These are phyloP conservation scores for Monosporascus sp. DNA, from an alignment of 2,329 filamentous ascomycete species.

Conservation along the genomic window DNA sequence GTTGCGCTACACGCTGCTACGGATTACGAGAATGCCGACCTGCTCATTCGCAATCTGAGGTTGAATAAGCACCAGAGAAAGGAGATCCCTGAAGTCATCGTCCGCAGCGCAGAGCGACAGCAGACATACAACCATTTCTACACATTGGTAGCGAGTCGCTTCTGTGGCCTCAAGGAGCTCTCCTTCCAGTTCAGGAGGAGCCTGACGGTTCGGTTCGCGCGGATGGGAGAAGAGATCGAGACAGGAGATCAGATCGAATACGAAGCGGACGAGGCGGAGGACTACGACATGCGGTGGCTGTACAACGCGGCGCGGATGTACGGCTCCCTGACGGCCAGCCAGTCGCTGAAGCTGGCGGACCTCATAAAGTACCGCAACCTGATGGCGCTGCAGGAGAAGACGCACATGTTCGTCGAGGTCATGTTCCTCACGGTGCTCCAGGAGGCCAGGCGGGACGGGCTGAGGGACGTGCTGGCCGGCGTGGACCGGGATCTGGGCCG, in stretches of 20 bases:
- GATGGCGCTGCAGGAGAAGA: slow-evolving; percentile 69
- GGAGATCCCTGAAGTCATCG: slow-evolving; percentile 81
- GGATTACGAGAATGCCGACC: slow-evolving; percentile 78
- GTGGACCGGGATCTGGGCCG: slow-evolving; percentile 64
- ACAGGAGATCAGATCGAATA: slow-evolving; percentile 54
- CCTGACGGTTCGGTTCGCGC: slow-evolving; percentile 79
- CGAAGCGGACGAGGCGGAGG: slow-evolving; percentile 51
- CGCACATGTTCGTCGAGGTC: slow-evolving; percentile 73
- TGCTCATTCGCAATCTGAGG: slow-evolving; percentile 73
- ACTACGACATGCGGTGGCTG: slow-evolving; percentile 47
- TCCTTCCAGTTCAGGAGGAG: slow-evolving; percentile 83
- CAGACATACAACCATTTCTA: slow-evolving; percentile 90
- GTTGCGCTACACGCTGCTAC: slow-evolving; percentile 80
- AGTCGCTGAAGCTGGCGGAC: slow-evolving; percentile 37
- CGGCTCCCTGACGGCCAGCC: slow-evolving; percentile 44
- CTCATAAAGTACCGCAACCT: slow-evolving; percentile 71
- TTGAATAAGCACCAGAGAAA: slow-evolving; percentile 82
- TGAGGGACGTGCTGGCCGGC: slow-evolving; percentile 63
- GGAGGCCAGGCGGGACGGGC: slow-evolving; percentile 51
- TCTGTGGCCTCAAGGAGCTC: slow-evolving; percentile 71
- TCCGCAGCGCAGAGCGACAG: slow-evolving; percentile 83
- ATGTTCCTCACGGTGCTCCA: slow-evolving; percentile 73
- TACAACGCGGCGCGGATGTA: slow-evolving; percentile 52
- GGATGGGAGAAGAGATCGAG: slow-evolving; percentile 71
- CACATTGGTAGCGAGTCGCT: slow-evolving; percentile 71